Evolutionary conservation across 164 flowering plant genomes (phyloP), one percentile per base, ranked within the genome.

Genomic region (Cinnamomum chago): DNA sequence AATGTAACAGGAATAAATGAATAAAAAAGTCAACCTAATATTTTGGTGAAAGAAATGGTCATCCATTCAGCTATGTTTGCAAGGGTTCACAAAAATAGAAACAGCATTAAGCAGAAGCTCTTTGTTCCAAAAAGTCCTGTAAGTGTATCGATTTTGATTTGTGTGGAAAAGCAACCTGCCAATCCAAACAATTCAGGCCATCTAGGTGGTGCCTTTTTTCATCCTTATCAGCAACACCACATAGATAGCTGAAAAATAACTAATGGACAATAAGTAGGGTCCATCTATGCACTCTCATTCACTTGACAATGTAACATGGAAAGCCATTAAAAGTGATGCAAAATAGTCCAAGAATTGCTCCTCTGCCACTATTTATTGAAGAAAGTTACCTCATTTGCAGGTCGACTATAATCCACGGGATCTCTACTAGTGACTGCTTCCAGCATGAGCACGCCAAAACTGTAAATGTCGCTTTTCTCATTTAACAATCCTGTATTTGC

Each of bases 401-500:
- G 82, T 11, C 88, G 84, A 23, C 84, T 75, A 79, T 87, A 84
- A 70, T 87, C 88, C 15, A 87, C 86, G 6, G 86, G 88, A 74
- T 82, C 85, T 70, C 90, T 82, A 65, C 88, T 88, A 33, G 89
- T 83, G 67, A 86, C 82, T 67, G 81, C 71, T 78, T 86, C 86
- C 24, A 85, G 75, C 55, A 84, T 78, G 35, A 86, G 81, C 52
- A 86, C 84, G 13, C 89, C 89, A 76, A 84, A 86, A 79, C 89
- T 84, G 76, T 86, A 86, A 58, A 84, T 69, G 71, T 87, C 89
- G 62, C 87, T 87, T 72, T 84, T 84, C 75, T 86, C 89, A 66
- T 80, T 86, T 25, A 86, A 70, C 66, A 84, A 58, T 25, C 87
- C 87, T 47, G 86, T 81, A 47, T 83, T 87, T 50, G 89, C 89